Evolutionary conservation across 2,329 filamentous ascomycete species (phyloP).

Genomic region (Fusarium papillatum): DNA sequence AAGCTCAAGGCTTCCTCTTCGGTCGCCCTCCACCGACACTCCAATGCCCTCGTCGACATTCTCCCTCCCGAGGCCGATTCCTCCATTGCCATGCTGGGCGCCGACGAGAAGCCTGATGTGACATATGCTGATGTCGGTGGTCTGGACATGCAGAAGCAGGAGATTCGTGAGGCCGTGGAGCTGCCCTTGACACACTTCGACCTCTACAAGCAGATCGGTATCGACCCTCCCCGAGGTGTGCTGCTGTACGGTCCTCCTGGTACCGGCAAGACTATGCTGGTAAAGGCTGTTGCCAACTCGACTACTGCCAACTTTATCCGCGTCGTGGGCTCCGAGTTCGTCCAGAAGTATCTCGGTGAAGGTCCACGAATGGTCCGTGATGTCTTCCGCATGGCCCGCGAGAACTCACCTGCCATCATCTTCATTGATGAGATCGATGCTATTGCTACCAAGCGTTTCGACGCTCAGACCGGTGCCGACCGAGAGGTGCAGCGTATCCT

Average conservation of each 20-base stretch:
- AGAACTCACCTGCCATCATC: constrained; percentile 98
- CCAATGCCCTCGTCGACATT: constrained; percentile 98
- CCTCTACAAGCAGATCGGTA: constrained; percentile 99
- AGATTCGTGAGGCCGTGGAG: constrained; percentile 98
- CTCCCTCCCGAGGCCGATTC: constrained; percentile 99
- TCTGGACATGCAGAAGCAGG: constrained; percentile 99
- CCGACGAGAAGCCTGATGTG: constrained; percentile 97
- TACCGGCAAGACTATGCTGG: constrained; percentile 96
- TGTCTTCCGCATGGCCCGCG: constrained; percentile 98
- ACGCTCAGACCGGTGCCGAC: constrained; percentile 97
- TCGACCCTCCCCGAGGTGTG: constrained; percentile 96
- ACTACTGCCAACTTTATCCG: constrained; percentile 99
- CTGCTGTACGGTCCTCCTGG: constrained; percentile 96
- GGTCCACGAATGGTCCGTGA: constrained; percentile 99
- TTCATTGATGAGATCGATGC: constrained; percentile 99
- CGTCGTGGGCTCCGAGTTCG: constrained; percentile 97
- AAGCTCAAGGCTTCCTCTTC: constrained; percentile 98
- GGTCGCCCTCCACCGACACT: constrained; percentile 97
- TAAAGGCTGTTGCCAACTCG: constrained; percentile 98
- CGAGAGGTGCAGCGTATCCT: constrained; percentile 99
- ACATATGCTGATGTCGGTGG: constrained; percentile 98
- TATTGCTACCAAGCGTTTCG: constrained; percentile 99
- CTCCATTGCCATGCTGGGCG: constrained; percentile 97
- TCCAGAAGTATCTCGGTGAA: constrained; percentile 98
- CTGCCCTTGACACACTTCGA: constrained; percentile 97